Conservation (phyloP, 2,329 filamentous ascomycete genomes). For the Cladophialophora yegresii region DNA sequence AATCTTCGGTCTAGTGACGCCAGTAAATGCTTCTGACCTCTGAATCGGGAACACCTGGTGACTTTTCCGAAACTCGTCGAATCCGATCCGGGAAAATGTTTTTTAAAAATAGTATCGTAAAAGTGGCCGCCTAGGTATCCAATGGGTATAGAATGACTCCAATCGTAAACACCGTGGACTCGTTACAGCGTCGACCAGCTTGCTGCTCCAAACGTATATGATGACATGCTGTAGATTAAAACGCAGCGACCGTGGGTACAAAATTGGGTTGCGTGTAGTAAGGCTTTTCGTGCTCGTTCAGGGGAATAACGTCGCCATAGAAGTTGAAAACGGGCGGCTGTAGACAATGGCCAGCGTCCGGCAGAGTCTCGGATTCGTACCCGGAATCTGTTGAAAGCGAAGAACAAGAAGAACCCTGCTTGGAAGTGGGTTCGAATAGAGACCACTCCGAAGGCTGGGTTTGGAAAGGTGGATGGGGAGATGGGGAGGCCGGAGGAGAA, state of each 20-base stretch:
- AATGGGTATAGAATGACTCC: constrained; percentile 15
- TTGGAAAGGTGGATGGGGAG: constrained; percentile 27
- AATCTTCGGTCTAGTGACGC: constrained; percentile 18
- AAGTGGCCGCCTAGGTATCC: constrained; percentile 28
- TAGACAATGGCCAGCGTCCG: constrained; percentile 27
- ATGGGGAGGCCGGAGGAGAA: constrained; percentile 40
- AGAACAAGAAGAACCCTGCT: constrained; percentile 36
- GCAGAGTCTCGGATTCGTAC: constrained; percentile 35
- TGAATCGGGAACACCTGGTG: not conserved
- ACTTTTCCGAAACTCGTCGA: constrained; percentile 1
- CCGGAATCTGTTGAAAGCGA: constrained; percentile 36
- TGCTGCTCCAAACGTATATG: constrained; percentile 27
- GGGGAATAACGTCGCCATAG: constrained; percentile 36
- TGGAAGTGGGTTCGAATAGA: constrained; percentile 34
- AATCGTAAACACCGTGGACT: constrained; percentile 27
- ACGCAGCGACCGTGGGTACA: constrained; percentile 33
- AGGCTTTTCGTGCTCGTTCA: constrained; percentile 33
- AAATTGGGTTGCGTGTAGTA: constrained; percentile 28
- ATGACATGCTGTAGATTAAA: constrained; percentile 26
- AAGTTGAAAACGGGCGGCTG: constrained; percentile 35
- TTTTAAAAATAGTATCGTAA: constrained; percentile 18
- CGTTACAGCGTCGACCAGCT: constrained; percentile 28
- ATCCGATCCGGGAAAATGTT: constrained; percentile 14
- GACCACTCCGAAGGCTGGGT: constrained; percentile 35
- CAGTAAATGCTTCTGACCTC: constrained; percentile 14